phyloP scores from a whole-genome alignment of 495 filamentous ascomycete genomes.

The Penicillium cataractarum region DNA sequence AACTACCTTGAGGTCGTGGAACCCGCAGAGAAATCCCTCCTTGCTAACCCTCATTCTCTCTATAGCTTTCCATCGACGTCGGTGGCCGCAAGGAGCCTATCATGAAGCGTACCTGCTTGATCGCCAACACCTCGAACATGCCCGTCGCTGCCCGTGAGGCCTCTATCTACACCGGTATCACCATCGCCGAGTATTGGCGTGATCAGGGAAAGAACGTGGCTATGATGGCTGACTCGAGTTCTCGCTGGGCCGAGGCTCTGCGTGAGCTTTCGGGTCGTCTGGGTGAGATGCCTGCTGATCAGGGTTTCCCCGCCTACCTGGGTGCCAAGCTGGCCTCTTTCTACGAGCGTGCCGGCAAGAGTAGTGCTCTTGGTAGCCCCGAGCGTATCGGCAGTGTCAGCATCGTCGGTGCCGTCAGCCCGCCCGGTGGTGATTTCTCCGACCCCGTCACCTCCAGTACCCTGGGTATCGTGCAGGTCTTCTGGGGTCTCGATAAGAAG shows the following conservation, averaged over 20 bases:
- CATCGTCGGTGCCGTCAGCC: conserved; percentile 97
- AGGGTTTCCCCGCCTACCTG: conserved; percentile 98
- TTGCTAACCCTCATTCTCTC: conserved; percentile 10
- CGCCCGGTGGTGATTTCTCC: conserved; percentile 98
- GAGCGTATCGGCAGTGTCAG: conserved; percentile 88
- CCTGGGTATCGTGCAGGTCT: conserved; percentile 97
- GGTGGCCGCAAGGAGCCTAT: conserved; percentile 95
- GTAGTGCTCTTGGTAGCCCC: conserved; percentile 82
- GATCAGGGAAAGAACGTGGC: conserved; percentile 97
- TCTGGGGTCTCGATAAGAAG: conserved; percentile 99
- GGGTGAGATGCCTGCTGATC: conserved; percentile 99
- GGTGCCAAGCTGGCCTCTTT: conserved; percentile 97
- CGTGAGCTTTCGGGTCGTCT: conserved; percentile 99
- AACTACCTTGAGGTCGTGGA: conserved; percentile 13
- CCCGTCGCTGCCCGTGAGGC: conserved; percentile 97
- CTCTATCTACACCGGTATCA: conserved; percentile 99
- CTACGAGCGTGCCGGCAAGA: conserved; percentile 96
- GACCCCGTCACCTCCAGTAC: conserved; percentile 96
- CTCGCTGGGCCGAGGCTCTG: conserved; percentile 96
- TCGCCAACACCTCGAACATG: conserved; percentile 99
- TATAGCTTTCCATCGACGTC: conserved; percentile 81
- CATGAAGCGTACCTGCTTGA: conserved; percentile 99
- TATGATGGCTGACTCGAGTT: conserved; percentile 99
- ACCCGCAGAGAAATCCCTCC: neutral
- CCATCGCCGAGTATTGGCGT: conserved; percentile 96